Base-by-base conservation (phyloP, 1,139 yeast species). In the Debaryomyces sp. region DNA sequence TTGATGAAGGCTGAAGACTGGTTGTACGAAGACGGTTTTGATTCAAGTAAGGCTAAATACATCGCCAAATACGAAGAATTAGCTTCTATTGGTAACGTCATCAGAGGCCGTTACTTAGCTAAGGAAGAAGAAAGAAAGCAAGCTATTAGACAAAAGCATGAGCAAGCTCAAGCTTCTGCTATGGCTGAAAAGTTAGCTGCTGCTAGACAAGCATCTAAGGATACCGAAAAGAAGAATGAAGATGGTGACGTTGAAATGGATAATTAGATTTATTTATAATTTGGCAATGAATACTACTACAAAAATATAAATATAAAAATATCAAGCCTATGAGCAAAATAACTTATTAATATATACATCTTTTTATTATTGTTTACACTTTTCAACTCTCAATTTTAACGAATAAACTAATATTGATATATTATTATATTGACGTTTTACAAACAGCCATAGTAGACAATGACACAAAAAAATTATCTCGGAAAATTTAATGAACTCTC, bases 1-100 rank as follows among this genome's bases (percentile, higher is more conserved):
- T 82, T 94, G 68, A 68, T 80, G 66, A 89, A 87, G 70, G 84
- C 98, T 58, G 99, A 95, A 80, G 97, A 94, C 68, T 94, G 99
- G 99, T 83, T 94, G 66, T 95, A 94, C 74, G 96, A 89, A 54
- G 99, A 90, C 50, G 98, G 99, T 66, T 94, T 89, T 68, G 99
- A 94, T 70, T 84, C 98, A 54, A 80, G 92, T 68, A 92, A 94
- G 84, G 99, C 96, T 62, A 90, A 88, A 73, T 94, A 94, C 81
- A 87, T 95, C 75, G 98, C 99, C 66, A 92, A 89, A 77, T 91
- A 92, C 76, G 99, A 95, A 77, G 99, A 94, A 75, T 85, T 94
- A 67, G 96, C 97, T 44, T 81, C 96, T 45, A 79, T 86, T 63
- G 99, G 99, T 73, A 94, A 95, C 80, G 77, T 94, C 60, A 90